phyloP scores from a whole-genome alignment of 148 eudicot genomes.

The Camellia sinensis region DNA sequence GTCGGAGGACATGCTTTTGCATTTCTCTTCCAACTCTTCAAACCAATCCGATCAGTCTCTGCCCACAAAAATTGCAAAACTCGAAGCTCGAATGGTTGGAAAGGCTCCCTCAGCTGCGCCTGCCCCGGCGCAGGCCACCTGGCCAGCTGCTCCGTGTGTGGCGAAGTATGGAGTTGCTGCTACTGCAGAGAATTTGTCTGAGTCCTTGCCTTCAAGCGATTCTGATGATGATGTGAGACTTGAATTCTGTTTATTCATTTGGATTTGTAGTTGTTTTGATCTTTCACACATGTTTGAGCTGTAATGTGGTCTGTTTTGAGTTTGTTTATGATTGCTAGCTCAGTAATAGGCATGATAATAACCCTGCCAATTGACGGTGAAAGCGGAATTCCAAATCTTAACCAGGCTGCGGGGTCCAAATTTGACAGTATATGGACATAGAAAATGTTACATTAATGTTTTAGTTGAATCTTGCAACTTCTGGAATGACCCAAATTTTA shows the following conservation, averaged over 20 bases:
- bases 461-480: not conserved
- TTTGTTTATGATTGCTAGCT: not conserved
- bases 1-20: conserved; percentile 81
- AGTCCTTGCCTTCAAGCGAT: conserved; percentile 55
- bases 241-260: conserved; percentile 5
- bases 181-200: conserved; percentile 33
- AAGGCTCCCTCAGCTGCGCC: conserved; percentile 51
- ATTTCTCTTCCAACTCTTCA: conserved; percentile 84
- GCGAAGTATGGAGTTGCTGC: conserved; percentile 26
- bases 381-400: not conserved
- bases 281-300: not conserved
- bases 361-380: not conserved
- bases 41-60: conserved; percentile 87
- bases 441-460: not conserved
- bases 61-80: conserved; percentile 81
- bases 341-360: not conserved
- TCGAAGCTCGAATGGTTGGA: conserved; percentile 92
- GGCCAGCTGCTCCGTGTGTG: conserved; percentile 27
- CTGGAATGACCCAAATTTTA: not conserved
- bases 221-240: conserved; percentile 80
- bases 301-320: not conserved
- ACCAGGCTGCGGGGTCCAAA: not conserved
- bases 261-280: not conserved
- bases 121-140: conserved; percentile 28
- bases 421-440: not conserved